These are phyloP conservation scores for Fraxinus sp. DNA, from an alignment of 305 asterid species.

Conservation along the genomic window DNA sequence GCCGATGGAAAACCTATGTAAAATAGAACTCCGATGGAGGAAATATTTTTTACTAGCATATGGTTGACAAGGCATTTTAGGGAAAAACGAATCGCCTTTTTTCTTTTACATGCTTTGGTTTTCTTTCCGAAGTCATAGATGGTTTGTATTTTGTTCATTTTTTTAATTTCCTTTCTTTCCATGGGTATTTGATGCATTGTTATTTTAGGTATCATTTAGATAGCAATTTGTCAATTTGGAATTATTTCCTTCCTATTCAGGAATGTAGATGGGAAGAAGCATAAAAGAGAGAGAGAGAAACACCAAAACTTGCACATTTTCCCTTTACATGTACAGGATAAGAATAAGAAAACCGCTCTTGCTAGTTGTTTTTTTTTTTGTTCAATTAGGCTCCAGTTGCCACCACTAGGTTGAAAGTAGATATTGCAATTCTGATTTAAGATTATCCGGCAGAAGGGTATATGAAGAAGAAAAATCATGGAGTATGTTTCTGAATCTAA, in stretches of 20 bases:
- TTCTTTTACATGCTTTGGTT: neutral
- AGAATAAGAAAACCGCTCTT: neutral
- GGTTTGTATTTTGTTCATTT: neutral
- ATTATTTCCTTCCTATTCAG: neutral
- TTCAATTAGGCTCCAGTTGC: neutral
- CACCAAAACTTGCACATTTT: neutral
- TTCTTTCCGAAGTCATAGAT: neutral
- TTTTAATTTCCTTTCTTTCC: neutral
- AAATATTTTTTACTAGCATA: neutral
- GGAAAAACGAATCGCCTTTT: neutral
- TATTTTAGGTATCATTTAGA: neutral
- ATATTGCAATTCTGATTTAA: neutral
- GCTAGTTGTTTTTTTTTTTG: neutral
- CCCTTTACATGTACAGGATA: neutral
- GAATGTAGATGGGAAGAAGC: neutral
- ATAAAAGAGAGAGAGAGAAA: neutral
- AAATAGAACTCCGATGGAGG: neutral
- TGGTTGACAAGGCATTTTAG: neutral
- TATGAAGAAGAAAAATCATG: neutral
- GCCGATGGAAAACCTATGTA: neutral
- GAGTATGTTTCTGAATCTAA: constrained; percentile 2
- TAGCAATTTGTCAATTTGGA: neutral
- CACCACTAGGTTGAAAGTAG: constrained; percentile 4
- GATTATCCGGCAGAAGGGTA: neutral
- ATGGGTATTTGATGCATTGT: neutral